A percentile compares a stretch with the other conserved stretches of the same genome.
These are phyloP conservation scores for Beta macrorhiza DNA, from an alignment of 179 eudicot genomes.

Conservation along the genomic window DNA sequence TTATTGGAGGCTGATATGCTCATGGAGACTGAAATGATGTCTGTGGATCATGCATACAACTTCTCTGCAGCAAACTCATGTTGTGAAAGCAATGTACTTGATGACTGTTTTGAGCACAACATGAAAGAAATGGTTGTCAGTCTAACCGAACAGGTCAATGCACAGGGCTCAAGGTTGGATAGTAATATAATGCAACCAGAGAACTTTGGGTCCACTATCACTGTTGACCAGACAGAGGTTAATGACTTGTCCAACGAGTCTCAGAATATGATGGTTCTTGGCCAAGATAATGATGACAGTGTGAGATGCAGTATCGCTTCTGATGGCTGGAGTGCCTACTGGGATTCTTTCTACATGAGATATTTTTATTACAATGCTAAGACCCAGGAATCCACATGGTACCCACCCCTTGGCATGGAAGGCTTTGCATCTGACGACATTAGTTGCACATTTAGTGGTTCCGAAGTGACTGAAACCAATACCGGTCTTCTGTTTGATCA, in stretches of 20 bases:
- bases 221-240: constrained; percentile 28
- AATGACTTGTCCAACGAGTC: constrained; percentile 28
- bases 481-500: constrained; percentile 18
- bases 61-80: not conserved
- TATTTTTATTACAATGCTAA: constrained; percentile 58
- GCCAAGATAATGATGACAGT: constrained; percentile 28
- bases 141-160: constrained; percentile 19
- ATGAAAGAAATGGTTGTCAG: constrained; percentile 20
- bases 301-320: constrained; percentile 23
- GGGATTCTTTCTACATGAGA: constrained; percentile 67
- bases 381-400: constrained; percentile 72
- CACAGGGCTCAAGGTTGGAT: constrained; percentile 21
- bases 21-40: constrained; percentile 16
- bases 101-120: constrained; percentile 22
- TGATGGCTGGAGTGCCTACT: constrained; percentile 62
- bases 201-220: constrained; percentile 26
- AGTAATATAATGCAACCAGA: constrained; percentile 26
- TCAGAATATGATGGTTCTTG: constrained; percentile 22
- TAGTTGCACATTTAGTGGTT: constrained; percentile 25
- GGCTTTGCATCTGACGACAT: constrained; percentile 36
- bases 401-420: constrained; percentile 82
- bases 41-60: constrained; percentile 13
- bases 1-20: constrained; percentile 14
- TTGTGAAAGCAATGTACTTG: constrained; percentile 24
- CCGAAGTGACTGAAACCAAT: constrained; percentile 32